Evolutionary conservation across 2,329 filamentous ascomycete genomes (phyloP).

Genomic region (Cladosporium phlei): DNA sequence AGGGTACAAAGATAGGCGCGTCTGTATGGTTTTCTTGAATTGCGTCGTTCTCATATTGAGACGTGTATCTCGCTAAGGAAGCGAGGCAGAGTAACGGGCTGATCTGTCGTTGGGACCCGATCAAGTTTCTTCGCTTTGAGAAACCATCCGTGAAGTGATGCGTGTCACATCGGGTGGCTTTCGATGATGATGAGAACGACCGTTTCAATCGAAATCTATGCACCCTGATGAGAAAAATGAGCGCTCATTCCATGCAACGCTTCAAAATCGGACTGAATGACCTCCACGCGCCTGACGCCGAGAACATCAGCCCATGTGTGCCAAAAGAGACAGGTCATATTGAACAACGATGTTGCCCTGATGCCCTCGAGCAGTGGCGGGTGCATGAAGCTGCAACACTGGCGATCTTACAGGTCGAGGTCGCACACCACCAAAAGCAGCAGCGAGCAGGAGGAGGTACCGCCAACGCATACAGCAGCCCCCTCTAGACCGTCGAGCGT

Average conservation of each 20-base stretch:
- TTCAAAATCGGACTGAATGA: background rate
- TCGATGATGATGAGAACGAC: too few species aligned
- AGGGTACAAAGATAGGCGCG: too few species aligned
- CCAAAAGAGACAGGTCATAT: constrained; percentile 5
- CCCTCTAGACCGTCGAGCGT: background rate
- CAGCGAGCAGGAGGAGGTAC: constrained; percentile 4
- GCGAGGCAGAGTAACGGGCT: too few species aligned
- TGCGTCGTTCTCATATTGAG: too few species aligned
- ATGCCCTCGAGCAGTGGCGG: background rate
- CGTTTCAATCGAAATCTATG: too few species aligned
- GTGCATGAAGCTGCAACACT: constrained; percentile 1
- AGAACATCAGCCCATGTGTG: constrained; percentile 7
- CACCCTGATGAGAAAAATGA: too few species aligned
- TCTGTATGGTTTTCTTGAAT: too few species aligned
- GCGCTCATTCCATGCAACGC: background rate
- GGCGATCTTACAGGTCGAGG: constrained; percentile 1
- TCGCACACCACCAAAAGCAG: constrained; percentile 2
- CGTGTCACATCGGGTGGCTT: too few species aligned
- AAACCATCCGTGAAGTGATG: too few species aligned
- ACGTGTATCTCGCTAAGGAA: too few species aligned
- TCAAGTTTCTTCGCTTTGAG: too few species aligned
- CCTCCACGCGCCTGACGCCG: background rate
- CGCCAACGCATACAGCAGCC: constrained; percentile 10
- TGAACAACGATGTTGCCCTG: constrained; percentile 5
- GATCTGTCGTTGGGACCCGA: too few species aligned